A percentile compares a stretch with the other conserved stretches of the same genome.
Evolutionary conservation across 106 monocot genomes (phyloP).

Genomic region (Iris macrosiphon): DNA sequence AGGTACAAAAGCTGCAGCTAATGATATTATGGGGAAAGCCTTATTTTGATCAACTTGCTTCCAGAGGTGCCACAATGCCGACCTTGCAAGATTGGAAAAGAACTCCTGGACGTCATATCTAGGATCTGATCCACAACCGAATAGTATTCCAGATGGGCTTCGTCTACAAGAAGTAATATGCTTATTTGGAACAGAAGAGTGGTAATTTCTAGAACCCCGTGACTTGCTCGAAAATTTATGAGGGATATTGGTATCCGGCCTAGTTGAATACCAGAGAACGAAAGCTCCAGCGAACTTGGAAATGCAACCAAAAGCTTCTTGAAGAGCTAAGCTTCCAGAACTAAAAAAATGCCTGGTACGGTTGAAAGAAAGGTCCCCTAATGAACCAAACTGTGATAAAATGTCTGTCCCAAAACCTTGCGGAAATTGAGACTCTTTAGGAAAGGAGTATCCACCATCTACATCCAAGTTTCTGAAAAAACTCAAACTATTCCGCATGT

Average conservation of each 20-base stretch:
- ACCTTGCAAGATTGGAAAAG: conserved; percentile 44
- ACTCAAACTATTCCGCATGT: conserved; percentile 36
- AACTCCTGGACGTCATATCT: conserved; percentile 23
- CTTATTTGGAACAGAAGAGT: conserved; percentile 24
- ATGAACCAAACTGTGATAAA: conserved; percentile 45
- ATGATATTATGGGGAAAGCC: conserved; percentile 43
- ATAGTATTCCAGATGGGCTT: conserved; percentile 29
- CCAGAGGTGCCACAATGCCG: conserved; percentile 34
- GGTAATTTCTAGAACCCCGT: conserved; percentile 9
- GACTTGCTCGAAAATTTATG: conserved; percentile 16
- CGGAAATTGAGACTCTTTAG: conserved; percentile 34
- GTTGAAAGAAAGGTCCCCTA: conserved; percentile 44
- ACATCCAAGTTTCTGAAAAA: conserved; percentile 35
- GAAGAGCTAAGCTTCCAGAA: conserved; percentile 54
- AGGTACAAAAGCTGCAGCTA: conserved; percentile 59
- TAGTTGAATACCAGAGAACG: conserved; percentile 61
- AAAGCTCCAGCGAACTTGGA: conserved; percentile 69
- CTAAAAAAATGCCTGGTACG: conserved; percentile 33
- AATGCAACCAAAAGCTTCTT: conserved; percentile 46
- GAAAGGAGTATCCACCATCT: conserved; percentile 31
- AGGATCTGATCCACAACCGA: conserved; percentile 24
- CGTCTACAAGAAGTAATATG: conserved; percentile 20
- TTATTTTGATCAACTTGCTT: conserved; percentile 47
- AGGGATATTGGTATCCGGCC: conserved; percentile 28
- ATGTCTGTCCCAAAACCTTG: conserved; percentile 44